Base-by-base conservation (phyloP, 2,329 filamentous ascomycete genomes). In the Zymoseptoria crescenta region DNA sequence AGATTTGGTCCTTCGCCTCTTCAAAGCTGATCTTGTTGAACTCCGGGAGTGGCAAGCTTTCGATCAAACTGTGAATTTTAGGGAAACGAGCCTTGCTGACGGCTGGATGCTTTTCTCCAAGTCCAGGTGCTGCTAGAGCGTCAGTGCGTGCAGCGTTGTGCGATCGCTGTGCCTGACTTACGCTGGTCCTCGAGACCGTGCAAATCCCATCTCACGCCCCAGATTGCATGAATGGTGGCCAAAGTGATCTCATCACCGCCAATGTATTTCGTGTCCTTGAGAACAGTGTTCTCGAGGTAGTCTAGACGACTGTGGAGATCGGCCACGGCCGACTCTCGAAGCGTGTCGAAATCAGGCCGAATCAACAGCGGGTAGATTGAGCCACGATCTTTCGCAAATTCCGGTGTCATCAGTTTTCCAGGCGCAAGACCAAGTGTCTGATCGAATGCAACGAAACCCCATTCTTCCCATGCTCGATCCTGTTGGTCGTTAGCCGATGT, bases 161-260 rank as follows among this genome's bases (percentile, higher is more conserved):
- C 48, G n/a, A 49, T 51, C 4, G 49, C 19, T 27, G 19, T 19
- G n/a, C 10, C 1, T 21, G 3, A 27, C 49, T 19, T 8, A 54
- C 24, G 52, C 8, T 54, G 52, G 13, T 28, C 24, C 20, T 55
- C 54, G 9, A 49, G 20, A 24, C 41, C 54, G 6, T 49, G 29
- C 35, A 55, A 27, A 41, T 41, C 54, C 54, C 54, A 55, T 41
- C 54, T 10, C n/a, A 55, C 19, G 9, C 29, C 54, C 54, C 54
- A 55, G 7, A 49, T 27, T 19, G 41, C 54, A 49, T 55, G 54
- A 10, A 55, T 28, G n/a, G 21, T 35, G 41, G 54, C 54, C 29
- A 55, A 4, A 8, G 29, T 45, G 8, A 55, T 21, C 19, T 49
- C 29, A 13, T 55, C 28, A n/a, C 54, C 54, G 54, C 54, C 54